Evolutionary conservation across 208 protist species (phyloP).

Genomic region (Trypanosoma lewisi): DNA sequence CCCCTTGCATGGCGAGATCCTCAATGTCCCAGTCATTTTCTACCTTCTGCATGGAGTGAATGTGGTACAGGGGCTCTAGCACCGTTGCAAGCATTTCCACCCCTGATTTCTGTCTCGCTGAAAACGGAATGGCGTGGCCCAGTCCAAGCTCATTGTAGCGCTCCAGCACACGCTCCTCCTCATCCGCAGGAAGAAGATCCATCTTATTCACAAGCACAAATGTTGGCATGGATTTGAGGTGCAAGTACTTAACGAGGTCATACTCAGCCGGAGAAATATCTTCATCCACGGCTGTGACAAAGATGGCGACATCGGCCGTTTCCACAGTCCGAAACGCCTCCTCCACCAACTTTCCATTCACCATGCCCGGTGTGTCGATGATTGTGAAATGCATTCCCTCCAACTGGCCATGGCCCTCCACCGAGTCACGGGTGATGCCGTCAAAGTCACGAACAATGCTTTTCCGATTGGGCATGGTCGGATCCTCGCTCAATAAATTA

Average conservation of each 20-base stretch:
- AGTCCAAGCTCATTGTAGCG: conserved; percentile 65
- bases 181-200: conserved; percentile 64
- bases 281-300: conserved; percentile 73
- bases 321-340: conserved; percentile 83
- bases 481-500: conserved; percentile 80
- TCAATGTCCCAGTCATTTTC: conserved; percentile 90
- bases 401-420: conserved; percentile 71
- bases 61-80: conserved; percentile 78
- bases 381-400: conserved; percentile 82
- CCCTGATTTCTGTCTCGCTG: conserved; percentile 55
- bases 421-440: conserved; percentile 87
- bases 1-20: conserved; percentile 77
- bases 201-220: conserved; percentile 89
- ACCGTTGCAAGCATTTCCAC: conserved; percentile 71
- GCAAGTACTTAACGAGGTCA: conserved; percentile 60
- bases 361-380: conserved; percentile 88
- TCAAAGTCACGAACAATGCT: conserved; percentile 84
- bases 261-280: conserved; percentile 65
- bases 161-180: conserved; percentile 53
- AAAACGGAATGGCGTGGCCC: conserved; percentile 74
- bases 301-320: conserved; percentile 79
- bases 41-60: conserved; percentile 69
- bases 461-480: conserved; percentile 45
- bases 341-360: conserved; percentile 74
- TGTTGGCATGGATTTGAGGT: conserved; percentile 67